Evolutionary conservation across 768 basidiomycete species (phyloP).

Genomic region (Daedaleopsis nitida): DNA sequence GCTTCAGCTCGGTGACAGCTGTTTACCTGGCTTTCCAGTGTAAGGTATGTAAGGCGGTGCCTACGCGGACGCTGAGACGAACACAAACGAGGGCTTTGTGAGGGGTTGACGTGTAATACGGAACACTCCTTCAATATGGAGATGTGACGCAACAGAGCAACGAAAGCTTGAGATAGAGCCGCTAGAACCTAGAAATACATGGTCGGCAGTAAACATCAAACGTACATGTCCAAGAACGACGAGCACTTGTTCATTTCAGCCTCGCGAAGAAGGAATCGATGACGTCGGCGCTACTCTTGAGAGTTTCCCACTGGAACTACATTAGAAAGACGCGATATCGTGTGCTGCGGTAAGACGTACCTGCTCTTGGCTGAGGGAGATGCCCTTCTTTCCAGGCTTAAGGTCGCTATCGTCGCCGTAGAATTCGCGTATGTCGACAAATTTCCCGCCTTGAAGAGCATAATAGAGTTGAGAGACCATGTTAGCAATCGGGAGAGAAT

Average conservation of each 20-base stretch:
- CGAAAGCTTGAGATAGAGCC: too few relatives aligned
- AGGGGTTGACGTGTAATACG: too few relatives aligned
- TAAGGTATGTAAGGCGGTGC: too few relatives aligned
- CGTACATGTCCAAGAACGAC: not conserved
- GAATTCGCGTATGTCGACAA: constrained; percentile 77
- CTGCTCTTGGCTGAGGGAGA: constrained; percentile 66
- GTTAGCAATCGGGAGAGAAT: not conserved
- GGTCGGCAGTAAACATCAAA: not conserved
- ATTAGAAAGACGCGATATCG: not conserved
- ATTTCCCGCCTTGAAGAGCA: constrained; percentile 43
- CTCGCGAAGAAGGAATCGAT: constrained; percentile 55
- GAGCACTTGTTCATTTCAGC: constrained; percentile 3
- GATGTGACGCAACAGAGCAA: too few relatives aligned
- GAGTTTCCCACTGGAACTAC: constrained; percentile 52
- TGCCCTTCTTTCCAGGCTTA: constrained; percentile 84
- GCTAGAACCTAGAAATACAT: too few relatives aligned
- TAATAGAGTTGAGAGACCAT: constrained; percentile 23
- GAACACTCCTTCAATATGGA: too few relatives aligned
- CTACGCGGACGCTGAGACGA: too few relatives aligned
- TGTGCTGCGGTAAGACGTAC: constrained; percentile 33
- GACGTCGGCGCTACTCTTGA: constrained; percentile 45
- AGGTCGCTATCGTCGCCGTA: constrained; percentile 54
- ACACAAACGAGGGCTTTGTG: too few relatives aligned
- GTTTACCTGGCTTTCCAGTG: too few relatives aligned
- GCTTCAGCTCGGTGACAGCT: too few relatives aligned